Base-by-base conservation (phyloP, 768 basidiomycete genomes). In the Fistulinella prunicolor region DNA sequence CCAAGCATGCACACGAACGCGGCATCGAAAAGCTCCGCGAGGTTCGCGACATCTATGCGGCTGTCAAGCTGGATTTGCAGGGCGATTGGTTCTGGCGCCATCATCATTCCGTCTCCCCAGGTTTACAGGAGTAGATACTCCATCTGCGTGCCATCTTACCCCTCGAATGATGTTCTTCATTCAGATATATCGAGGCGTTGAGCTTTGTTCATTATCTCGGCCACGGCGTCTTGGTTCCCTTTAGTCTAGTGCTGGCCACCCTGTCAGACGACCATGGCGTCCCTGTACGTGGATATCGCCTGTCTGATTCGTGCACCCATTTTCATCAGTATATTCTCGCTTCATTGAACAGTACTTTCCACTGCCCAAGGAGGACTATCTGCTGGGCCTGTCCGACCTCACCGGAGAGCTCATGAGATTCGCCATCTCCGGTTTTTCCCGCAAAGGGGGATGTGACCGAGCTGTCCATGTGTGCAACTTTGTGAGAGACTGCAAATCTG, bases 361-460 rank as follows among this genome's bases (percentile, higher is more conserved):
- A 4, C 63, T 94, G 26, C 77, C 90, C 9, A 63, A 81, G 28
- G 82, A 86, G 34, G 94, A 98, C 62, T 98, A 96, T 62, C 73
- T 97, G 13, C 80, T 97, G 3, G 96, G 96, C 6, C 70, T 98
- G 23, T 89, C 91, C 7, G 96, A 99, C 68, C 76, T 99, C 19
- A 96, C 93, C 0, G 96, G 96, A 37, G 96, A 99, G 69, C 80
- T 98, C 21, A 97, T 98, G 96, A 80, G 95, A 28, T 87, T 86
- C 54, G 93, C 92, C 10, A 95, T 97, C 50, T 89, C 91, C 38
- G 81, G 87, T 38, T 81, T 93, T 35, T 71, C 81, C 3, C 78
- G 76, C 14, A 79, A 78, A 38, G 85, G 85, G 3, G 86, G 85
- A 4, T 79, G 81, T 10, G 67, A 71, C 48, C 81, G 77, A 58